Base-by-base conservation (phyloP, 441 rosid genomes). In the Gossypium gossypioides region DNA sequence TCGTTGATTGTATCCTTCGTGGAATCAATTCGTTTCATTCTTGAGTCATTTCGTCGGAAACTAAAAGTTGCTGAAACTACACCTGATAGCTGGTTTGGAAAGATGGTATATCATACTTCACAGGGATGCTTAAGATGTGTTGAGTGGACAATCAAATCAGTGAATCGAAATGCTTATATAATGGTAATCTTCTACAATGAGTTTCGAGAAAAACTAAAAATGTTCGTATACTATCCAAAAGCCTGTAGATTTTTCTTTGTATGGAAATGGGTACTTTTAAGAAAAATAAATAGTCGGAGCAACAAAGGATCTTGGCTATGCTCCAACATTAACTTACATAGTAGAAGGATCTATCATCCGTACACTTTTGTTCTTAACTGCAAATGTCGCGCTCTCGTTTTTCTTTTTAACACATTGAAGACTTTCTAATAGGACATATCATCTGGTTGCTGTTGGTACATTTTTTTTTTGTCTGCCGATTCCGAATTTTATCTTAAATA, bases 121-220 rank as follows among this genome's bases (percentile, higher is more conserved):
- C 84, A 71, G 68, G 90, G 86, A 67, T 84, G 86, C 79, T 81
- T 86, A 55, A 88, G 72, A 79, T 76, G 86, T 70, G 81, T 89
- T 8, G 96, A 92, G 75, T 92, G 92, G 89, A 92, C 91, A 24
- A 78, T 91, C 76, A 92, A 82, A 77, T 92, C 99, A 9, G 89
- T 88, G 63, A 95, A 92, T 81, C 97, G 93, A 81, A 95, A 92
- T 78, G 98, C 97, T 77, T 92, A 95, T 77, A 92, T 92, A 83
- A 95, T 95, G 99, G 98, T 95, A 88, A 73, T 58, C 55, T 67
- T 54, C 32, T 19, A 22, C 22, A 40, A 29, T 37, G 4, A 57
- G 9, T 68, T 34, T 68, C 32, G 37, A 25, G n/a, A 13, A 42
- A 65, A 46, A 46, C 60, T 18, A 22, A 68, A 13, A 19, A 44